Evolutionary conservation across 768 basidiomycete genomes (phyloP), one percentile per base, ranked within the genome.

Genomic region (Collybia mongolica): DNA sequence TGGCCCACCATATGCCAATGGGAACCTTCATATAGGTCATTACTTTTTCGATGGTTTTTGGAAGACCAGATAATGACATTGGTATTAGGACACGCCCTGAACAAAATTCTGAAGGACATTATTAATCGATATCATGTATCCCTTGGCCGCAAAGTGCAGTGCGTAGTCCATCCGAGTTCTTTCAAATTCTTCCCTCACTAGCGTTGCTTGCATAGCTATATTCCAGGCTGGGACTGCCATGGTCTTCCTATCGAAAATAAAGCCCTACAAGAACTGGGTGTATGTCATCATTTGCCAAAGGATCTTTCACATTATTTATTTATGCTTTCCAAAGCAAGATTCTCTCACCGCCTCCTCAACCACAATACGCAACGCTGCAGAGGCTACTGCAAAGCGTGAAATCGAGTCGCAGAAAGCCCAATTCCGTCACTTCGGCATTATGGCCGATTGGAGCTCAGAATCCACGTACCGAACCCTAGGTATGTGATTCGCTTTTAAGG

Each of bases 181-280:
- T 18, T 8, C 23, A 22, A n/a, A 15, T 50, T 45, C 35, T 20
- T 28, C 7, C 2, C 19, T 54, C 51, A 42, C 48, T 44, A 48
- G 15, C 4, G 12, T 18, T 46, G 35, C 37, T 29, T 11, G 39
- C n/a, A 15, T 50, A 98, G 96, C 60, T 98, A 95, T 69, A 68
- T 90, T 12, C 95, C 96, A 29, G 96, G 96, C 8, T 99, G 93
- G 93, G 96, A 99, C 61, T 98, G 96, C 60, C 96, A 99, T 65
- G 96, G 96, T 5, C 81, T 98, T 11, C 96, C 96, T 0, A 98
- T 98, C 53, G 96, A 98, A 65, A 92, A 93, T 57, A 98, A 97
- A 61, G 90, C 94, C 0, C 71, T 99, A 29, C 75, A 87, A 52
- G 80, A 87, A 19, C 74, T 96, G 22, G 77, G 81, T 48, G 90